These are phyloP conservation scores for Pseudoturritis turrita DNA, from an alignment of 345 rosid species.

Conservation along the genomic window DNA sequence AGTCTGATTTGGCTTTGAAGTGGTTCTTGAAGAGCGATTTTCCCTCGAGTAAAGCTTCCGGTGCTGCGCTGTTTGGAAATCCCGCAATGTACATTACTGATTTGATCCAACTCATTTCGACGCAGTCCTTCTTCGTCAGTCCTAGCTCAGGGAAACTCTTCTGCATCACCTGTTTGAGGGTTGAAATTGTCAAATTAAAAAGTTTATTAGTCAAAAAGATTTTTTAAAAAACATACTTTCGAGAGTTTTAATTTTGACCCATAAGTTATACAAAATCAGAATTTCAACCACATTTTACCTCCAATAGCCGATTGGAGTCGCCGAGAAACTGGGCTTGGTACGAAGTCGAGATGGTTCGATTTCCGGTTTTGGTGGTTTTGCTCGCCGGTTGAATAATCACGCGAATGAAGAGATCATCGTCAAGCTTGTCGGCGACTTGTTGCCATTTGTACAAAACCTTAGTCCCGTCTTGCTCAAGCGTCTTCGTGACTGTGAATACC, in stretches of 20 bases:
- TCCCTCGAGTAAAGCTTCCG: constrained; percentile 49
- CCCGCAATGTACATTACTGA: constrained; percentile 61
- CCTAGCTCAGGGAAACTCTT: constrained; percentile 63
- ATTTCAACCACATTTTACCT: neutral
- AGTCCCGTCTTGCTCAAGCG: constrained; percentile 43
- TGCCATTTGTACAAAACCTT: constrained; percentile 53
- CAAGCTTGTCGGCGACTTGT: constrained; percentile 45
- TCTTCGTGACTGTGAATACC: constrained; percentile 49
- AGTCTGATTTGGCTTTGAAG: constrained; percentile 75
- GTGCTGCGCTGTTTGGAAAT: constrained; percentile 39
- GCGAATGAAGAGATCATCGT: constrained; percentile 57
- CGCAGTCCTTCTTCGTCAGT: constrained; percentile 43
- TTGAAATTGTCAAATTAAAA: neutral
- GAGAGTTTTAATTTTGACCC: neutral
- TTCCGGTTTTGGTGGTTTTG: constrained; percentile 7
- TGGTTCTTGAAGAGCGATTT: constrained; percentile 46
- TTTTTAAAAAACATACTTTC: neutral
- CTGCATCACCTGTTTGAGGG: constrained; percentile 37
- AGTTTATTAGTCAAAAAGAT: neutral
- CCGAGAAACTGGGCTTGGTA: constrained; percentile 53
- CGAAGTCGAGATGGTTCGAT: constrained; percentile 36
- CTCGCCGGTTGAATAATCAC: constrained; percentile 35
- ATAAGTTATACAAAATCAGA: neutral
- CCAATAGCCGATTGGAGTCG: constrained; percentile 34
- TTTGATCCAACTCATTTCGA: constrained; percentile 58